Evolutionary conservation across 2,329 filamentous ascomycete genomes (phyloP).

Genomic region (Cercospora berteroae): DNA sequence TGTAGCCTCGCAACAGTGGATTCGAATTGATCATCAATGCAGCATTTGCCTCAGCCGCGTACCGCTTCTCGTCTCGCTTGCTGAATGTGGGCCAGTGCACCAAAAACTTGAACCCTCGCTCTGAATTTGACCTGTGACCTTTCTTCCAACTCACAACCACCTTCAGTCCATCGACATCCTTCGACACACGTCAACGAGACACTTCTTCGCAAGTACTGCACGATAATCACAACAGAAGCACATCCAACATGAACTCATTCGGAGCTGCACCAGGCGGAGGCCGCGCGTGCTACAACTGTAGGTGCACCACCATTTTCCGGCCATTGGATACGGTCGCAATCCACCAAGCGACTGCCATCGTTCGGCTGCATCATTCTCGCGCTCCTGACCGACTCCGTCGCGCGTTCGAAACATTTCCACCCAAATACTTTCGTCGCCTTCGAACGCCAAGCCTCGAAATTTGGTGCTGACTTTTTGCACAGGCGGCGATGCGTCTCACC

Average conservation of each 20-base stretch:
- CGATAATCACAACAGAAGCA: constrained; percentile 14
- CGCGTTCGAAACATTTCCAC: neutral
- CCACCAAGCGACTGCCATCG: neutral
- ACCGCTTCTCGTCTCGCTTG: constrained; percentile 5
- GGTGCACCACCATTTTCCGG: constrained; percentile 34
- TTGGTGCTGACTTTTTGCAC: constrained; percentile 21
- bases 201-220: neutral
- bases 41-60: neutral
- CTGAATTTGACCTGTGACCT: constrained; percentile 7
- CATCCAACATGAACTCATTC: constrained; percentile 49
- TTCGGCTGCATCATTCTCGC: neutral
- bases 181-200: constrained; percentile 11
- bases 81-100: constrained; percentile 4
- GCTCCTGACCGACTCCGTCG: neutral
- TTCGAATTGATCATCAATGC: neutral
- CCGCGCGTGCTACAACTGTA: constrained; percentile 61
- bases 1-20: neutral
- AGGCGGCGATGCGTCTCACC: constrained; percentile 52
- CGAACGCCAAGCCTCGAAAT: constrained; percentile 18
- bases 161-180: neutral
- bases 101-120: constrained; percentile 3
- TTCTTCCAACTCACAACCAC: constrained; percentile 1
- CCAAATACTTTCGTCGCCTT: neutral
- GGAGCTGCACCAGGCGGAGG: constrained; percentile 39
- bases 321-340: neutral